phyloP scores from a whole-genome alignment of 169 alveolate species.

The Cryptosporidium baileyi region DNA sequence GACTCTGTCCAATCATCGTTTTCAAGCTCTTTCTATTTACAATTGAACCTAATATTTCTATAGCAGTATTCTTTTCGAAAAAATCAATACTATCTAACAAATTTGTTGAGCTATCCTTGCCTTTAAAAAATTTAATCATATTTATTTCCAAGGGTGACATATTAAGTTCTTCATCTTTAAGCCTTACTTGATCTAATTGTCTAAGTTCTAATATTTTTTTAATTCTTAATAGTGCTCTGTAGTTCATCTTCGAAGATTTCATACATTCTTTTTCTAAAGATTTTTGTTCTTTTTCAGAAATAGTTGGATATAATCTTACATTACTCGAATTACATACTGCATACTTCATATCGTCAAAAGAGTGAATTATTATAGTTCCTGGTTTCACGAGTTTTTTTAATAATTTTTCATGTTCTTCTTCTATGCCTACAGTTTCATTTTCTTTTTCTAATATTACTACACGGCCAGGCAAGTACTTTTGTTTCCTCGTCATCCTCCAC shows the following conservation, averaged over 20 bases:
- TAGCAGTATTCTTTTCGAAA: conserved; percentile 43
- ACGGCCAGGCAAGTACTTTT: conserved; percentile 64
- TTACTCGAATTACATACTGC: conserved; percentile 54
- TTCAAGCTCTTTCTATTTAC: conserved; percentile 38
- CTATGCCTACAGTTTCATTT: conserved; percentile 56
- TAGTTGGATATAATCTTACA: conserved; percentile 32
- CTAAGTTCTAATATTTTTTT: conserved; percentile 61
- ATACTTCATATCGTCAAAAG: conserved; percentile 67
- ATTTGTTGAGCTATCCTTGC: background rate
- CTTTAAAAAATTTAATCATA: conserved; percentile 33
- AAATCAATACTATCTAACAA: conserved; percentile 29
- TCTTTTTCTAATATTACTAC: conserved; percentile 30
- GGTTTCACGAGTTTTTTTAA: background rate
- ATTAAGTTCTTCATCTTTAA: background rate
- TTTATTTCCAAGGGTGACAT: conserved; percentile 35
- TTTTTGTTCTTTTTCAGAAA: conserved; percentile 40
- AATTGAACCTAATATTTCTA: conserved; percentile 46
- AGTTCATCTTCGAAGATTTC: conserved; percentile 16
- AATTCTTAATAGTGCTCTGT: conserved; percentile 48
- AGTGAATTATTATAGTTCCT: conserved; percentile 27
- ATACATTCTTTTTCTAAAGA: conserved; percentile 53
- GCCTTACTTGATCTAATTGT: conserved; percentile 30
- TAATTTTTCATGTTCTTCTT: conserved; percentile 47
- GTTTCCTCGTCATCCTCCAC: conserved; percentile 70
- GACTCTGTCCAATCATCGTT: conserved; percentile 67